Evolutionary conservation across 2,329 filamentous ascomycete genomes (phyloP), one percentile per base, ranked within the genome.

Genomic region (Lachnellula subtilissima): DNA sequence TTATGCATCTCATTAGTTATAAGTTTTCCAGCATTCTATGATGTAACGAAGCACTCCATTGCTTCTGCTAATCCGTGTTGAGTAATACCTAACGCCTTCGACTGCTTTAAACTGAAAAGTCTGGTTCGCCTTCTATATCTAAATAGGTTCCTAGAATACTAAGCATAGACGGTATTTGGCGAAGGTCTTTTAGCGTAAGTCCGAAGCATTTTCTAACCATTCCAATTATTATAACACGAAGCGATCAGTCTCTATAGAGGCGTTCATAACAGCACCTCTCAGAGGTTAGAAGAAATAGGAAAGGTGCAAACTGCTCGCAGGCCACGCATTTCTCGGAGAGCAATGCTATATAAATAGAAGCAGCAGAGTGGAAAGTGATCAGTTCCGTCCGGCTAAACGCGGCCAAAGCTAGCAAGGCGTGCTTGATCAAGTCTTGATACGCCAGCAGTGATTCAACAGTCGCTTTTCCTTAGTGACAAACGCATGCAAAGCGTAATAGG

Each of bases 221-320:
- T 49, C 22, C 47, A 49, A 25, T 49, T 49, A 25, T 32, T 49
- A 28, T 49, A 37, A 49, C 22, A 35, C 47, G 47, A 49, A 49
- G 28, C 15, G 47, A 49, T 23, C 47, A 25, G 47, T 49, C 47
- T 49, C 47, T 49, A 49, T 35, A 25, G 47, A 49, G 47, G 47
- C 47, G 36, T 32, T 49, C 47, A 49, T 49, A 35, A 49, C 47
- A 49, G 47, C 47, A 49, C 47, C 47, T 49, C 47, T 49, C 47
- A 14, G 47, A 49, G 28, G 47, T 49, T 36, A 9, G 47, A 35
- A 49, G 47, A 35, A 49, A 49, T 35, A 49, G 28, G 47, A 49
- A 49, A 49, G 47, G 47, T 49, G 25, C 47, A 49, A 49, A 49
- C 22, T 49, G 25, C 14, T 49, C 47, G 47, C 47, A 49, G 47